Evolutionary conservation across 2,329 filamentous ascomycete genomes (phyloP).

Genomic region (Fusarium globosum): DNA sequence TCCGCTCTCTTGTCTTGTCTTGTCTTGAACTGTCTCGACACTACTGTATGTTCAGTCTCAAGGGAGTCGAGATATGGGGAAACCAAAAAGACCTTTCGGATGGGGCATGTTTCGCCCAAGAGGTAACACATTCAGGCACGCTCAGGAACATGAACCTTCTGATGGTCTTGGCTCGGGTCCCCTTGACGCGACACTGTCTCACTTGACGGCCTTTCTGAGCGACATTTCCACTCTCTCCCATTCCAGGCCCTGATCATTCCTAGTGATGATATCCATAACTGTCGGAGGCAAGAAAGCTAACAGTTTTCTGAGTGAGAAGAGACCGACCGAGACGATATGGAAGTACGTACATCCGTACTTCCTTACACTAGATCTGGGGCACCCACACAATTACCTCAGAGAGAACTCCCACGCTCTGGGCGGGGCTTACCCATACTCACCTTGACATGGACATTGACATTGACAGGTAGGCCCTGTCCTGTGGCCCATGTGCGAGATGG

Average conservation of each 20-base stretch:
- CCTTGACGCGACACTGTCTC: slow-evolving; percentile 38
- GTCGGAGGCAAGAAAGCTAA: slow-evolving; percentile 38
- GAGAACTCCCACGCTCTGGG: background rate
- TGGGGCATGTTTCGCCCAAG: slow-evolving; percentile 29
- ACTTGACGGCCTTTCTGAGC: slow-evolving; percentile 38
- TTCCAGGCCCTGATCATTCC: slow-evolving; percentile 45
- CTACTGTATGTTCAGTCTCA: background rate
- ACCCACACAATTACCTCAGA: slow-evolving; percentile 13
- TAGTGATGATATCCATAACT: slow-evolving; percentile 32
- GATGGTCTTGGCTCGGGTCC: slow-evolving; percentile 32
- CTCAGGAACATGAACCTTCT: slow-evolving; percentile 34
- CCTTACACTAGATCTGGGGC: slow-evolving; percentile 15
- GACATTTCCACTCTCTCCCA: slow-evolving; percentile 42
- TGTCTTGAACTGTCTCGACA: background rate
- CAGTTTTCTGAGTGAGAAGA: background rate
- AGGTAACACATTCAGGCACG: slow-evolving; percentile 29
- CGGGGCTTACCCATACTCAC: background rate
- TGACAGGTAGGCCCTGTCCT: slow-evolving; percentile 21
- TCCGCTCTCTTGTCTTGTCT: slow-evolving; percentile 7
- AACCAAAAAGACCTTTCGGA: slow-evolving; percentile 10
- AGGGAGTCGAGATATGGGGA: slow-evolving; percentile 32
- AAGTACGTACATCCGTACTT: background rate
- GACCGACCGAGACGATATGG: background rate
- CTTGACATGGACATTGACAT: background rate
- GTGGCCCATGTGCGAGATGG: slow-evolving; percentile 14